Percentiles rank a stretch among this genome's conserved stretches.
Conservation (phyloP, 2,329 filamentous ascomycete species). For the Apiospora sp. region DNA sequence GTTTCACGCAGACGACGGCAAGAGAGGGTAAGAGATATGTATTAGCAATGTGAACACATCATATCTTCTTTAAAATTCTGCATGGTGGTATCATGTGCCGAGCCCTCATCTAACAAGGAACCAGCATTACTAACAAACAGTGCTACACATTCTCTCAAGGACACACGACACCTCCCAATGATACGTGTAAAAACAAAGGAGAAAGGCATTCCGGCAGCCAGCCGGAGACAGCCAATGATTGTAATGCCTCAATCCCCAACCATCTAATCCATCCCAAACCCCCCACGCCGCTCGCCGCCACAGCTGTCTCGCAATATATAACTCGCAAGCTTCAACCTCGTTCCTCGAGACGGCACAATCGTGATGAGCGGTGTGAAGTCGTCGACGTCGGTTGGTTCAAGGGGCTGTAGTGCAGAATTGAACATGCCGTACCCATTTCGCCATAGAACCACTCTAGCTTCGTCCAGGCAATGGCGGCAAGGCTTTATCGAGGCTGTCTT, state of each 20-base stretch:
- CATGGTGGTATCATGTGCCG: constrained; percentile 47
- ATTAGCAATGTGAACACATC: constrained; percentile 21
- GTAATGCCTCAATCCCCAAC: constrained; percentile 16
- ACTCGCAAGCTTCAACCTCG: neutral
- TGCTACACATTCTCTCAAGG: constrained; percentile 25
- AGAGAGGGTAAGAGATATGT: neutral
- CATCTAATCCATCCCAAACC: constrained; percentile 11
- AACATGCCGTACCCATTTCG: neutral
- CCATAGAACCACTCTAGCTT: neutral
- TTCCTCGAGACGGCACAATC: neutral
- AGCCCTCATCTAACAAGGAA: constrained; percentile 26
- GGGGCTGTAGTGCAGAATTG: neutral
- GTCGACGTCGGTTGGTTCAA: neutral
- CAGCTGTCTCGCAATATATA: neutral
- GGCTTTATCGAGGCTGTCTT: constrained; percentile 67
- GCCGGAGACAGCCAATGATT: constrained; percentile 23
- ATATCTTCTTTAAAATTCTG: constrained; percentile 34
- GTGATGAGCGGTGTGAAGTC: neutral
- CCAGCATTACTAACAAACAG: constrained; percentile 35
- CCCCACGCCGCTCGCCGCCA: neutral
- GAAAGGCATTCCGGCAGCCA: constrained; percentile 17
- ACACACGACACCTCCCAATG: constrained; percentile 23
- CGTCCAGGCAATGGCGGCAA: constrained; percentile 61
- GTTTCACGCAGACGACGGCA: neutral
- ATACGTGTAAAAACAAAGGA: constrained; percentile 24